These are phyloP conservation scores for Plenodomus lindquistii DNA, from an alignment of 2,329 filamentous ascomycete genomes.

Conservation along the genomic window DNA sequence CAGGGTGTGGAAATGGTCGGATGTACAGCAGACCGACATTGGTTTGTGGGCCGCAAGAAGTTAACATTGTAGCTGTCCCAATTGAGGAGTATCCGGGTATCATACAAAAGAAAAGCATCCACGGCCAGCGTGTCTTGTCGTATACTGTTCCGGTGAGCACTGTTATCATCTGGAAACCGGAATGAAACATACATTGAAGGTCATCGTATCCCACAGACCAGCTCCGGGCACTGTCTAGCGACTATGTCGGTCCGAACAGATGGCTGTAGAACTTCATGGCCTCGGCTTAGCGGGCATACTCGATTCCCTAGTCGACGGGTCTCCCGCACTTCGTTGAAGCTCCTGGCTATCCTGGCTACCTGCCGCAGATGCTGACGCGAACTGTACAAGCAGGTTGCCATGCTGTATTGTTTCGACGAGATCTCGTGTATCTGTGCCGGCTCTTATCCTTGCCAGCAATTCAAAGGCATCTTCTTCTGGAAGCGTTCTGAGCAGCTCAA, in stretches of 20 bases:
- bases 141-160: neutral
- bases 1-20: too few relatives aligned
- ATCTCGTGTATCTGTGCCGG: conserved; percentile 15
- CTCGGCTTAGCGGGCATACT: neutral
- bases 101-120: neutral
- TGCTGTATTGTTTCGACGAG: conserved; percentile 18
- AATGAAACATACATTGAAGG: neutral
- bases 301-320: neutral
- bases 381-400: conserved; percentile 20
- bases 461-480: conserved; percentile 13
- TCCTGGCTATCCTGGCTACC: conserved; percentile 1
- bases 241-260: too few relatives aligned
- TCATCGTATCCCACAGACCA: neutral
- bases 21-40: too few relatives aligned
- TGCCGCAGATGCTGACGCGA: conserved; percentile 6
- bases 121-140: neutral
- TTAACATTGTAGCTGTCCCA: too few relatives aligned
- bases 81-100: neutral
- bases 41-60: too few relatives aligned
- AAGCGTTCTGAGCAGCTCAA: conserved; percentile 15
- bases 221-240: neutral
- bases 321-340: neutral
- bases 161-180: neutral
- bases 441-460: conserved; percentile 15
- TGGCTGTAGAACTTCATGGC: too few relatives aligned